A percentile compares a stretch with the other conserved stretches of the same genome.
Conservation (phyloP, 2,329 filamentous ascomycete species). For the Aureobasidium sp. region DNA sequence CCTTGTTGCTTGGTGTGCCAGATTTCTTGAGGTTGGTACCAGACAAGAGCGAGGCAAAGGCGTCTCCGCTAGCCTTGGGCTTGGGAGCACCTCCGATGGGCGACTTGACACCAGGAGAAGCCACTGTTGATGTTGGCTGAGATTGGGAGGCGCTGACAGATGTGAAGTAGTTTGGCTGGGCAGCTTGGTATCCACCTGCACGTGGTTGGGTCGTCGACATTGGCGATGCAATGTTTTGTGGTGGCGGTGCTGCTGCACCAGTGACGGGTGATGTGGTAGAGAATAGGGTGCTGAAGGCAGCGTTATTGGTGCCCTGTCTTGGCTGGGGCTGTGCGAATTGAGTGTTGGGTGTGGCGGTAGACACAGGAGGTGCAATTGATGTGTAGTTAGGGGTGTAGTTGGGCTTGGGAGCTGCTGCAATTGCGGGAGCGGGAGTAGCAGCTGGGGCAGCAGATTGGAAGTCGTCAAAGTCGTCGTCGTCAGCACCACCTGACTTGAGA, state of each 20-base stretch:
- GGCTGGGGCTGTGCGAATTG: conserved; percentile 79
- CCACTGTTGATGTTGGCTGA: conserved; percentile 27
- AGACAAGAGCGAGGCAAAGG: conserved; percentile 79
- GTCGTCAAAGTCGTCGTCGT: conserved; percentile 89
- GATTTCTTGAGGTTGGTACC: conserved; percentile 47
- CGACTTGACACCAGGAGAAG: conserved; percentile 28
- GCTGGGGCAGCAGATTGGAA: conserved; percentile 79
- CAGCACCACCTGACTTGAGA: conserved; percentile 69
- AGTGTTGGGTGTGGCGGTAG: conserved; percentile 45
- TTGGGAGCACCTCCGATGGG: conserved; percentile 31
- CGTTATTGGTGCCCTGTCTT: conserved; percentile 71
- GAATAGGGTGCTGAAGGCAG: conserved; percentile 72
- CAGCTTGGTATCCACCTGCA: conserved; percentile 60
- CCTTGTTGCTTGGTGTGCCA: conserved; percentile 49
- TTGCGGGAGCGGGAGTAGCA: conserved; percentile 23
- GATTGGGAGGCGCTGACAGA: conserved; percentile 50
- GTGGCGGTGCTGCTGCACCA: conserved; percentile 39
- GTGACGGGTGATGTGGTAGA: conserved; percentile 69
- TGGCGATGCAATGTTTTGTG: conserved; percentile 21
- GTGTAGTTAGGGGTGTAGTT: conserved; percentile 30
- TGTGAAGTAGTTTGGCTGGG: conserved; percentile 90
- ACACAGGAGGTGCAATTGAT: conserved; percentile 38
- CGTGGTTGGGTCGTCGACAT: conserved; percentile 37
- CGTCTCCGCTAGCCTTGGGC: conserved; percentile 60
- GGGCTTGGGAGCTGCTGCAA: conserved; percentile 25